phyloP scores from a whole-genome alignment of 2,329 filamentous ascomycete genomes.

The Ilyonectria destructans region DNA sequence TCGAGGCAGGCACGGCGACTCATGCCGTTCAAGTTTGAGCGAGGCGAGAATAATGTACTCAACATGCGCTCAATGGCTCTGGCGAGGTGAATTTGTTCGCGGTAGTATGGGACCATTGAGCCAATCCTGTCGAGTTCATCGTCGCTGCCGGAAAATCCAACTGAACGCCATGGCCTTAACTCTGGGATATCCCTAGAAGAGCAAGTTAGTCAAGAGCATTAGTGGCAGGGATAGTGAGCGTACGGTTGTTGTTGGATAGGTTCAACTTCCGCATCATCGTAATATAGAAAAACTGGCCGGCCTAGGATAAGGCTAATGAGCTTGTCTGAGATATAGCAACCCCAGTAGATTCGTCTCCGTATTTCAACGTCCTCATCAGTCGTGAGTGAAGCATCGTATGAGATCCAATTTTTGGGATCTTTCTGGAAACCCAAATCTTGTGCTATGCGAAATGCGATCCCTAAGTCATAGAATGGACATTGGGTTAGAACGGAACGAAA shows the following conservation, averaged over 20 bases:
- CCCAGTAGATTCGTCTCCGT: slow-evolving; percentile 51
- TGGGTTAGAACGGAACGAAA: slow-evolving; percentile 13
- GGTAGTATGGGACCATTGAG: slow-evolving; percentile 40
- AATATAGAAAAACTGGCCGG: slow-evolving; percentile 33
- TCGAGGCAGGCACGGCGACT: slow-evolving; percentile 13
- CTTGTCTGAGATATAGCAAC: slow-evolving; percentile 51
- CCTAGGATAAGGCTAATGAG: slow-evolving; percentile 42
- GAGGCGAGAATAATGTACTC: slow-evolving; percentile 29
- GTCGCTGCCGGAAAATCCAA: slow-evolving; percentile 39
- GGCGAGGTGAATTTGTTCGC: slow-evolving; percentile 42
- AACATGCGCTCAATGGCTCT: slow-evolving; percentile 44
- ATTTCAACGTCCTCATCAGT: slow-evolving; percentile 47
- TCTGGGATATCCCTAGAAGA: slow-evolving; percentile 1
- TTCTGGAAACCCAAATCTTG: slow-evolving; percentile 46
- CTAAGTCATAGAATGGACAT: slow-evolving; percentile 31
- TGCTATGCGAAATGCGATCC: slow-evolving; percentile 52
- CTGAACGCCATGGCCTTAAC: slow-evolving; percentile 42
- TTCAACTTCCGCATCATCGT: slow-evolving; percentile 36
- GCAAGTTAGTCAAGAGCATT: slow-evolving; percentile 37
- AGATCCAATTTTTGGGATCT: slow-evolving; percentile 26
- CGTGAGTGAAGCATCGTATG: slow-evolving; percentile 37
- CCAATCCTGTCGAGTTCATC: slow-evolving; percentile 23
- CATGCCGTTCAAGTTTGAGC: slow-evolving; percentile 20
- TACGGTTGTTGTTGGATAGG: slow-evolving; percentile 27
- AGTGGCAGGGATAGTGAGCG: background rate